Conservation (phyloP, 2,329 filamentous ascomycete species). For the Bipolaris gigantea region DNA sequence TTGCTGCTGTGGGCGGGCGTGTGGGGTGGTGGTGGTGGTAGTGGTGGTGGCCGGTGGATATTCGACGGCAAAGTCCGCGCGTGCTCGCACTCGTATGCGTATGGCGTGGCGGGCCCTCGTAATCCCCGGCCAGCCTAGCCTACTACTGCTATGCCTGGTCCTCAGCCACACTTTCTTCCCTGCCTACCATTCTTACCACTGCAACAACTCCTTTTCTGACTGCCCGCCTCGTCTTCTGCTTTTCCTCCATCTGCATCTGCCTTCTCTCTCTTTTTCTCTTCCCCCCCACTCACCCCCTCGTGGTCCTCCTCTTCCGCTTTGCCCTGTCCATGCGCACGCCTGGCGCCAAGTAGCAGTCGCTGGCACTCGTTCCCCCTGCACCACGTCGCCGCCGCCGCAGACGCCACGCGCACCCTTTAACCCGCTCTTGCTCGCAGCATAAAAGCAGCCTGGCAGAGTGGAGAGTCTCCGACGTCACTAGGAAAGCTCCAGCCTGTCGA, state of each 20-base stretch:
- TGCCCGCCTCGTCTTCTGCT: neutral
- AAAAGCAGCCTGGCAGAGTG: constrained; percentile 25
- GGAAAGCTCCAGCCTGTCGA: constrained; percentile 26
- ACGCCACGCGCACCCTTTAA: constrained; percentile 3
- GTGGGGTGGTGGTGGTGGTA: neutral
- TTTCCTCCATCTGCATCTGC: constrained; percentile 13
- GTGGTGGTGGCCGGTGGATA: neutral
- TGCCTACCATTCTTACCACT: neutral
- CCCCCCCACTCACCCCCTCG: neutral
- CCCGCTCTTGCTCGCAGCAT: constrained; percentile 14
- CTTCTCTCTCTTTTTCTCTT: constrained; percentile 5
- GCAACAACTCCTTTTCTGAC: constrained; percentile 10
- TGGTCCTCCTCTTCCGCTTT: neutral
- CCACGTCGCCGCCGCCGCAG: neutral
- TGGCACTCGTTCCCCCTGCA: constrained; percentile 11
- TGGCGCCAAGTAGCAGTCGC: constrained; percentile 11
- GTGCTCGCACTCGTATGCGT: too few species aligned
- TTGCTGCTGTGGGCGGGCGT: neutral
- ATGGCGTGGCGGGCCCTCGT: too few species aligned
- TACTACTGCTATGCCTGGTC: neutral
- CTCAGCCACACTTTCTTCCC: neutral
- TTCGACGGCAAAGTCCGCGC: neutral
- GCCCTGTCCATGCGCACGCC: constrained; percentile 11
- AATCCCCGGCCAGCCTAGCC: neutral
- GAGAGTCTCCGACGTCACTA: constrained; percentile 26